Conservation (phyloP, 2,329 filamentous ascomycete genomes). For the Microdochium bolleyi region DNA sequence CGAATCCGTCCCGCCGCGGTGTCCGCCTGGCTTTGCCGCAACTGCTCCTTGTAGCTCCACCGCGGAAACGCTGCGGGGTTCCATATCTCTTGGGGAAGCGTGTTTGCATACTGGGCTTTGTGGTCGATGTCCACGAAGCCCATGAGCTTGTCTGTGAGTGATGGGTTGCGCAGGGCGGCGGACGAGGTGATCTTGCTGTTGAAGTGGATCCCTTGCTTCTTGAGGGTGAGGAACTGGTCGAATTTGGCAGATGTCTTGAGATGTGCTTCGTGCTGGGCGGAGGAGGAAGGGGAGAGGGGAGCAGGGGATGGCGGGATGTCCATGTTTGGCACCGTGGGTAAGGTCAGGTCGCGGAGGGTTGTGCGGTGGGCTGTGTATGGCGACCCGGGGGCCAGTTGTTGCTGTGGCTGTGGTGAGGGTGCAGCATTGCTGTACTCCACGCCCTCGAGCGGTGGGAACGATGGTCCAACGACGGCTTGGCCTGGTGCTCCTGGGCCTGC, state of each 20-base stretch:
- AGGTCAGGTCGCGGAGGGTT: constrained; percentile 62
- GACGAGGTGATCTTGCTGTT: constrained; percentile 65
- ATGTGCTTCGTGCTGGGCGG: constrained; percentile 21
- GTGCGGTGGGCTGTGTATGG: constrained; percentile 61
- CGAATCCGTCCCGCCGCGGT: constrained; percentile 35
- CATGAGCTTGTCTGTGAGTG: constrained; percentile 64
- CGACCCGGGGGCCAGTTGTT: constrained; percentile 36
- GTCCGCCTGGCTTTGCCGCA: constrained; percentile 40
- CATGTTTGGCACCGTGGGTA: constrained; percentile 64
- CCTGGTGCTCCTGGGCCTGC: not conserved
- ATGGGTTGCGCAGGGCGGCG: constrained; percentile 62
- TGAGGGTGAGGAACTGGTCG: constrained; percentile 66
- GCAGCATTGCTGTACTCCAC: constrained; percentile 10
- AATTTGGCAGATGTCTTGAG: constrained; percentile 54
- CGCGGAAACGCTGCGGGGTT: constrained; percentile 47
- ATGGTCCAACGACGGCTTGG: constrained; percentile 8
- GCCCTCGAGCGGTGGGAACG: constrained; percentile 21
- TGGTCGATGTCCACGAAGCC: constrained; percentile 50
- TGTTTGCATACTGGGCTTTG: constrained; percentile 58
- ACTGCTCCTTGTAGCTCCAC: constrained; percentile 41
- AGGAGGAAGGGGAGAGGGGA: constrained; percentile 54
- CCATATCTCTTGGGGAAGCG: constrained; percentile 48
- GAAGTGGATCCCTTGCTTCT: constrained; percentile 70
- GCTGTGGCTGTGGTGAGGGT: constrained; percentile 10
- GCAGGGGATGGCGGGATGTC: constrained; percentile 70